These are phyloP conservation scores for Aspergillus quadricinctus DNA, from an alignment of 2,329 filamentous ascomycete genomes.

Conservation along the genomic window DNA sequence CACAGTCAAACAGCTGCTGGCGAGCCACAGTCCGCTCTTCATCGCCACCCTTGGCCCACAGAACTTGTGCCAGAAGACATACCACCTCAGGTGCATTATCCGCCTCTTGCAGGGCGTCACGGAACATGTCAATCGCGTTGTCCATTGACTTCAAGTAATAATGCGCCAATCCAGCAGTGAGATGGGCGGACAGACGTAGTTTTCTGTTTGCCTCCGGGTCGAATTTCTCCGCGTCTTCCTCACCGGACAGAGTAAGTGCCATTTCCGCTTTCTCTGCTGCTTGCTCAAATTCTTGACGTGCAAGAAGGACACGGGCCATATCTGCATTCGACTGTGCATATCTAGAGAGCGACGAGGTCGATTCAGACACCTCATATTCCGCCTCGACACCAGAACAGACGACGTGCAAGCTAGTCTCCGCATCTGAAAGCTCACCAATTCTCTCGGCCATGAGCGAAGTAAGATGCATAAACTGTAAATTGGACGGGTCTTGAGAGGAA, in stretches of 20 bases:
- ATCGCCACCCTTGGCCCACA: conserved; percentile 83
- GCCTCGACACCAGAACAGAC: conserved; percentile 69
- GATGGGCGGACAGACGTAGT: conserved; percentile 74
- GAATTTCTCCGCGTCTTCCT: conserved; percentile 62
- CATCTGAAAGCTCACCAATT: conserved; percentile 61
- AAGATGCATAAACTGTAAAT: conserved; percentile 72
- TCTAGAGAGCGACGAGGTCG: conserved; percentile 63
- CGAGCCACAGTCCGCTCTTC: conserved; percentile 71
- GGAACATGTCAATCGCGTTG: conserved; percentile 73
- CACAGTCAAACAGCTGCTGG: conserved; percentile 72
- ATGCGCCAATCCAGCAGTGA: conserved; percentile 78
- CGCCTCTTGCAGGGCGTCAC: conserved; percentile 72
- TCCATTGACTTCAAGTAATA: conserved; percentile 66
- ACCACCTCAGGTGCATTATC: conserved; percentile 74
- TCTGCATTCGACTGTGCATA: conserved; percentile 85
- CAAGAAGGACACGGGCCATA: conserved; percentile 76
- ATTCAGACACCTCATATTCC: conserved; percentile 81
- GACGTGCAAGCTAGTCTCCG: conserved; percentile 59
- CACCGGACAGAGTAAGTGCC: conserved; percentile 73
- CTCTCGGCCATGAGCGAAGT: conserved; percentile 78
- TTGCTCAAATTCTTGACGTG: conserved; percentile 58
- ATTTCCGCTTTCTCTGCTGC: conserved; percentile 78
- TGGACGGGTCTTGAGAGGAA: conserved; percentile 63
- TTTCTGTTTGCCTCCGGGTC: conserved; percentile 60
- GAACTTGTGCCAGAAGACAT: conserved; percentile 81